Base-by-base conservation (phyloP, 2,329 filamentous ascomycete species). In the Diaporthe sp. region DNA sequence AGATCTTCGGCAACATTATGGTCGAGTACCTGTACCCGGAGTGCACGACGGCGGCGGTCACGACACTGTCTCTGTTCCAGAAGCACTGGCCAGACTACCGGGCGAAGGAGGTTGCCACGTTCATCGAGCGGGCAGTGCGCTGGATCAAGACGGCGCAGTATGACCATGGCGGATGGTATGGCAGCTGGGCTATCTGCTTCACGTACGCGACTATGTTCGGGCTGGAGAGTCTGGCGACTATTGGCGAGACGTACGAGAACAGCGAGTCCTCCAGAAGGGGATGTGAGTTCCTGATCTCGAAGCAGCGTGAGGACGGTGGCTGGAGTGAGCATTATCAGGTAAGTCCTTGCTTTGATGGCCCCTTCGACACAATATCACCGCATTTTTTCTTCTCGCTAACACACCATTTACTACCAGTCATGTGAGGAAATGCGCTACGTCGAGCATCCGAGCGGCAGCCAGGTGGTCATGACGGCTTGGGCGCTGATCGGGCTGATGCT, bases 11-110 rank as follows among this genome's bases (percentile, higher is more conserved):
- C 19, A 91, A 93, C 28, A 99, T 99, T 85, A 99, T 99, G 97
- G 93, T 99, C 72, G 96, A 98, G 82, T 99, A 99, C 83, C 95
- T 98, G 83, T 98, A 99, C 81, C 95, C 96, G 0, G 97, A 99
- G 84, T 99, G 97, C 87, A 99, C 97, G 0, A 98, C 97, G 3
- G 96, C 97, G 0, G 95, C 95, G 42, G 94, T 99, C 4, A 98
- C 95, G 1, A 95, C 94, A 0, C 88, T 99, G 28, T 94, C 93
- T 6, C 88, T 96, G 2, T 98, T 98, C 87, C 90, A 91, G 78
- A 89, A 93, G 80, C 89, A 94, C 82, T 97, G 95, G 87, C 95
- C 96, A 0, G 87, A 93, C 39, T 98, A 99, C 83, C 91, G 96
- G 68, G 82, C 90, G 0, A 84, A 89, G 0, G 96, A 98, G 76